Conservation (phyloP, 768 basidiomycete species). For the Dioszegia hungarica region DNA sequence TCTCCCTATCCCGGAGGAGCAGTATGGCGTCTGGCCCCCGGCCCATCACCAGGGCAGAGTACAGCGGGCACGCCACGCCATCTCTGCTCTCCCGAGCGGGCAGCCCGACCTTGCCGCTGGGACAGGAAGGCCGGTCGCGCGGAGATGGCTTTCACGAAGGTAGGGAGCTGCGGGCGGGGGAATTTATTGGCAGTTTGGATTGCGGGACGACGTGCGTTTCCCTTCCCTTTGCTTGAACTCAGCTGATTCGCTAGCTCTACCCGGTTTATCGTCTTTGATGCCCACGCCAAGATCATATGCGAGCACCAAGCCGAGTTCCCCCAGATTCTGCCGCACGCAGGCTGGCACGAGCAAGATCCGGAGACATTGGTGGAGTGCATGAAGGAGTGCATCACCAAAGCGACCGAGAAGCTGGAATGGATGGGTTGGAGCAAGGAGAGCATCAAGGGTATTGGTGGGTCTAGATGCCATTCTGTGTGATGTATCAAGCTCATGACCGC, state of each 20-base stretch:
- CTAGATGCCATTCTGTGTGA: neutral
- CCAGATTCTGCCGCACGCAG: constrained; percentile 85
- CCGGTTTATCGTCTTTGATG: constrained; percentile 85
- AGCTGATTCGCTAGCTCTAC: constrained; percentile 60
- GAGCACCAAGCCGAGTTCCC: constrained; percentile 89
- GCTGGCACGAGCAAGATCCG: constrained; percentile 97
- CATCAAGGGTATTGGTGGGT: constrained; percentile 84
- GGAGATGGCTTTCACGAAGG: constrained; percentile 2
- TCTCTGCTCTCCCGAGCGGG: constrained; percentile 43
- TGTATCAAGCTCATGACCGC: constrained; percentile 46
- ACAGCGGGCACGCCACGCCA: constrained; percentile 32
- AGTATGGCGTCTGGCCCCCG: constrained; percentile 31
- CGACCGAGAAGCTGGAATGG: constrained; percentile 65
- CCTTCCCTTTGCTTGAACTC: neutral
- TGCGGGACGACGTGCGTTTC: constrained; percentile 86
- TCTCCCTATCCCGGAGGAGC: constrained; percentile 16
- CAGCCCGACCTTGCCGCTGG: constrained; percentile 42
- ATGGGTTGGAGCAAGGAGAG: constrained; percentile 73
- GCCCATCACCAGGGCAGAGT: constrained; percentile 30
- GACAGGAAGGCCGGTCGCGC: constrained; percentile 13
- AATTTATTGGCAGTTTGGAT: constrained; percentile 88
- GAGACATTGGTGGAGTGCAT: constrained; percentile 71
- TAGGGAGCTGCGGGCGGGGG: constrained; percentile 44
- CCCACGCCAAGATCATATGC: constrained; percentile 77
- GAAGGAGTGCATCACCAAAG: constrained; percentile 67